Percentiles rank a stretch among this genome's conserved stretches.
These are phyloP conservation scores for Earliella scabrosa DNA, from an alignment of 1,284 basidiomycete genomes.

Conservation along the genomic window DNA sequence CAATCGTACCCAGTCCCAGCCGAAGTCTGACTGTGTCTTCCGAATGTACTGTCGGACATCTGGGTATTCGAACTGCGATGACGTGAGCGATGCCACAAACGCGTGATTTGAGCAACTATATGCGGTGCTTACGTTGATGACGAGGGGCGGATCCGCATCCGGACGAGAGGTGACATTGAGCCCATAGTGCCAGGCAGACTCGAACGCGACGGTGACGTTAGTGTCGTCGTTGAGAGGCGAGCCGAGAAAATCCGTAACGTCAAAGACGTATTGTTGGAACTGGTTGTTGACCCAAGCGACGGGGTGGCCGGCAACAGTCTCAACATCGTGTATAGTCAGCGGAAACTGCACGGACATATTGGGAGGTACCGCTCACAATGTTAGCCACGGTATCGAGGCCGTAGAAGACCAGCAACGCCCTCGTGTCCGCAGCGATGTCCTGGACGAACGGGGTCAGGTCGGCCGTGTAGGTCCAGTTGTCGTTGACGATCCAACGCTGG, in stretches of 20 bases:
- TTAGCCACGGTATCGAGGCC: conserved; percentile 64
- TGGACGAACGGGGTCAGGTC: conserved; percentile 49
- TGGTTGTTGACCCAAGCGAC: conserved; percentile 63
- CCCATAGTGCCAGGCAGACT: conserved; percentile 58
- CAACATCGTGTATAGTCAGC: neutral
- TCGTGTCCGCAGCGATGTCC: conserved; percentile 24
- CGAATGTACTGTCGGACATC: conserved; percentile 52
- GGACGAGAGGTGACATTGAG: conserved; percentile 53
- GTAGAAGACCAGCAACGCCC: conserved; percentile 56
- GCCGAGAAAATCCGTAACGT: conserved; percentile 49
- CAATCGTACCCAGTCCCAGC: conserved; percentile 58
- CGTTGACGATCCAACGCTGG: conserved; percentile 59
- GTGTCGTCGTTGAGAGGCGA: conserved; percentile 35
- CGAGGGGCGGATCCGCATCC: conserved; percentile 48
- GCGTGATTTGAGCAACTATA: neutral
- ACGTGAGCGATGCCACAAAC: neutral
- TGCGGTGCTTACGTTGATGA: conserved; percentile 29
- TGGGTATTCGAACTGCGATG: conserved; percentile 51
- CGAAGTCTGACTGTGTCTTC: conserved; percentile 58
- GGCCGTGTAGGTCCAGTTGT: conserved; percentile 68
- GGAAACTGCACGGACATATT: neutral
- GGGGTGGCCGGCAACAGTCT: conserved; percentile 55
- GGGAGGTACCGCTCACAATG: conserved; percentile 41
- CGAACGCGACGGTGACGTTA: conserved; percentile 55
- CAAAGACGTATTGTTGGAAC: conserved; percentile 59